phyloP scores from a whole-genome alignment of 2,329 filamentous ascomycete genomes.

The Colletotrichum sp. region DNA sequence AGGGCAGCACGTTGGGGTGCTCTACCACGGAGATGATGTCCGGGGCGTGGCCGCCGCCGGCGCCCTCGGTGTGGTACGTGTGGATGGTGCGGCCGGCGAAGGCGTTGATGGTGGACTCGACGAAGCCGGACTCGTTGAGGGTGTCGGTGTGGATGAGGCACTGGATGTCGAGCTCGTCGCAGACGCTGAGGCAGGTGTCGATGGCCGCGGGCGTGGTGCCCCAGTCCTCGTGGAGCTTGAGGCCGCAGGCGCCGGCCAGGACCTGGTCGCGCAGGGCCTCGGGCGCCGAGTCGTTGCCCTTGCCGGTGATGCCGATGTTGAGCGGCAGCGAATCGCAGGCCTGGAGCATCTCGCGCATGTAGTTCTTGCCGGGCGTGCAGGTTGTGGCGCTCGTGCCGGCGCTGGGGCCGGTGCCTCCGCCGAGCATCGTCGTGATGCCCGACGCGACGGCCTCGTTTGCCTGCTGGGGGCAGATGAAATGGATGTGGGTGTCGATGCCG shows the following conservation, averaged over 20 bases:
- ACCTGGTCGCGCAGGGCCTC: constrained; percentile 79
- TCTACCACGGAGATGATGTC: constrained; percentile 96
- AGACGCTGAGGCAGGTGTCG: constrained; percentile 83
- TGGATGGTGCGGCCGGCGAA: constrained; percentile 90
- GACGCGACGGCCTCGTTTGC: constrained; percentile 81
- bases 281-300: constrained; percentile 84
- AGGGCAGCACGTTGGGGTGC: constrained; percentile 85
- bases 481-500: constrained; percentile 88
- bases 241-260: constrained; percentile 81
- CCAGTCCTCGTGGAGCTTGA: constrained; percentile 98
- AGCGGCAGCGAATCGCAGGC: constrained; percentile 81
- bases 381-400: constrained; percentile 92
- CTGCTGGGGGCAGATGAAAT: constrained; percentile 96
- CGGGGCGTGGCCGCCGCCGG: constrained; percentile 91
- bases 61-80: constrained; percentile 96
- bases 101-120: constrained; percentile 86
- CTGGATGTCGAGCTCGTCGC: constrained; percentile 91
- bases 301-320: constrained; percentile 90
- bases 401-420: constrained; percentile 88
- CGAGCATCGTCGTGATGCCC: constrained; percentile 89
- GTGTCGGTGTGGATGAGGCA: constrained; percentile 96
- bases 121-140: constrained; percentile 96
- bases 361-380: constrained; percentile 84
- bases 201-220: constrained; percentile 90
- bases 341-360: constrained; percentile 89